phyloP scores from a whole-genome alignment of 2,329 filamentous ascomycete species.

The Phyllachora maydis region DNA sequence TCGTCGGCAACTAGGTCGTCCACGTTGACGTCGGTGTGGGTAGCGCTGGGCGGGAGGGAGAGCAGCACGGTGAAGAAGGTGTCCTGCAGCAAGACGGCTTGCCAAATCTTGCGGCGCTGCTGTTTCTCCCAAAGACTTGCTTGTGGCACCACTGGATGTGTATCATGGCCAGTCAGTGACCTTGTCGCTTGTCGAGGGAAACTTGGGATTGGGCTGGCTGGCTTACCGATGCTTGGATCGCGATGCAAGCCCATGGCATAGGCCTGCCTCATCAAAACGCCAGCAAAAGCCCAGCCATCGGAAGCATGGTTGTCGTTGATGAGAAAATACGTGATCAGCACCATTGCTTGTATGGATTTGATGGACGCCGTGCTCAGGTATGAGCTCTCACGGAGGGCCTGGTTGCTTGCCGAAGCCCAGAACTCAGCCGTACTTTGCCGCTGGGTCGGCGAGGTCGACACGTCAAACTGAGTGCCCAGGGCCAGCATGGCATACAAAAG shows the following conservation, averaged over 20 bases:
- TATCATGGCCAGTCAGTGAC: no score
- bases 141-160: conserved; percentile 34
- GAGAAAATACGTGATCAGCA: conserved; percentile 63
- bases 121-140: conserved; percentile 56
- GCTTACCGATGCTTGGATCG: conserved; percentile 49
- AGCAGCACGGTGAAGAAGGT: conserved; percentile 63
- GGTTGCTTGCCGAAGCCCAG: conserved; percentile 61
- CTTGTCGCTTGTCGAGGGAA: no score
- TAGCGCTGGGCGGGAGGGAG: conserved; percentile 57
- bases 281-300: conserved; percentile 67
- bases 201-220: no score
- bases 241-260: conserved; percentile 69
- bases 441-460: conserved; percentile 32
- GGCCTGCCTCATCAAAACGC: conserved; percentile 55
- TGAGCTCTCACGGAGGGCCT: conserved; percentile 53
- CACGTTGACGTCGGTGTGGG: conserved; percentile 59
- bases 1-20: conserved; percentile 50
- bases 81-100: conserved; percentile 62
- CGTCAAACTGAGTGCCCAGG: conserved; percentile 59
- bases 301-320: conserved; percentile 76
- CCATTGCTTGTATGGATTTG: conserved; percentile 59
- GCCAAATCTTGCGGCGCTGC: conserved; percentile 61
- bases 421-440: conserved; percentile 62
- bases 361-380: conserved; percentile 59
- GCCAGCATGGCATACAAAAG: conserved; percentile 61